Base-by-base conservation (phyloP, 345 rosid species). In the Balakata baccata region DNA sequence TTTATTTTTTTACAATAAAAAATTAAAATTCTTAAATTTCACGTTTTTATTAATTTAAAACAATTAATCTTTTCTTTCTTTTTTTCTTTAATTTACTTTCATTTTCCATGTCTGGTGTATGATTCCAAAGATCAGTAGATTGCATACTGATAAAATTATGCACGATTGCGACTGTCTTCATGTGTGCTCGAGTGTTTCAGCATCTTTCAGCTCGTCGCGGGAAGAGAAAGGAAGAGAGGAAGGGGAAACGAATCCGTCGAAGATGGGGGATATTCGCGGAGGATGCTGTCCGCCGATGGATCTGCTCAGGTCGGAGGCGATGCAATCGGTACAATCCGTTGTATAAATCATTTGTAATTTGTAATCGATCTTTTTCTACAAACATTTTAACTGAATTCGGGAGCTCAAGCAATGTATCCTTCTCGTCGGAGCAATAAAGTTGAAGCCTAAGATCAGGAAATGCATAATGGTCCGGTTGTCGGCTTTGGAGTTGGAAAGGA, bases 221-320 rank as follows among this genome's bases (percentile, higher is more conserved):
- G 56, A 65, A 37, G n/a, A n/a, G n/a, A n/a, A n/a, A n/a, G n/a
- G n/a, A n/a, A n/a, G 37, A 71, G 62, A 25, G 70, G 74, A 74
- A 29, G 70, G 66, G 46, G 58, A 65, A 46, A 49, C 39, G 29
- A 72, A 62, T 72, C 75, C 20, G 38, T 12, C 11, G n/a, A n/a
- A 46, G 49, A 92, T 92, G 88, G 93, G 66, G 74, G 92, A 84
- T 77, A 75, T 34, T 11, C 78, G 80, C 4, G 92, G 89, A 77
- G 92, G 94, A 56, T 92, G 97, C 80, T 86, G 88, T 71, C 97
- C 96, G 78, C 86, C 91, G 88, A 92, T 95, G 95, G 99, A 92
- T 88, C 94, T 95, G 73, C 75, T 95, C 77, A 83, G 96, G 68
- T 94, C 98, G 18, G 99, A 94, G 86, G 65, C 92, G 79, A 92